Evolutionary conservation across 2,329 filamentous ascomycete species (phyloP), one percentile per base, ranked within the genome.

Genomic region (Beauveria asiatica): DNA sequence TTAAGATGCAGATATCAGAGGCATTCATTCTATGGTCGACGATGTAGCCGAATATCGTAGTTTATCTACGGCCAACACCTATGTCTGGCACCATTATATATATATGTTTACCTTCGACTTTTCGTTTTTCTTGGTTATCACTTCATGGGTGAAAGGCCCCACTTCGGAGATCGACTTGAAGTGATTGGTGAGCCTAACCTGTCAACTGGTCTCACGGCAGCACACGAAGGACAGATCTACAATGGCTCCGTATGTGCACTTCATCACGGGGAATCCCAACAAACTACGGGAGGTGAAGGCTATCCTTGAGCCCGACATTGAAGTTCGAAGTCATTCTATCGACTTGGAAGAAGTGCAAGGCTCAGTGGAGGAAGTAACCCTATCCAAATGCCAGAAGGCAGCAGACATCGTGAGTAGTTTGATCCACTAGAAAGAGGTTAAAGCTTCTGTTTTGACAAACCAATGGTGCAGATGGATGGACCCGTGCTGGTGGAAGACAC

Each of bases 401-500:
- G 92, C 92, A 45, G 86, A 90, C 60, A 77, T 81, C 66, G 90
- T 96, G 23, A 25, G 58, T 54, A 6, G 30, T 21, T 45, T 23
- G 49, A 10, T 2, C n/a, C 9, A 27, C 5, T n/a, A 16, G 17
- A 19, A 11, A 2, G 25, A 44, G 21, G 7, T 33, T 8, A 6
- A 11, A 57, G 17, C 33, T 49, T 21, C 16, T 19, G 30, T 49
- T 4, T 30, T 57, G 33, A 58, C 37, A 21, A 9, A 1, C 19
- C 21, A 16, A 37, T n/a, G 21, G 13, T 61, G 17, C 42, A 95
- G 91, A 75, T 94, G 52, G 79, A 88, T 68, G 92, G 92, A 1
- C 92, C 95, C 3, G 94, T 97, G 9, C 80, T 99, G 44, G 93
- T 96, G 11, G 94, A 99, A 75, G 94, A 99, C 74, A 99, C 94